These are phyloP conservation scores for Anacardium occidentale DNA, from an alignment of 345 rosid genomes.

Conservation along the genomic window DNA sequence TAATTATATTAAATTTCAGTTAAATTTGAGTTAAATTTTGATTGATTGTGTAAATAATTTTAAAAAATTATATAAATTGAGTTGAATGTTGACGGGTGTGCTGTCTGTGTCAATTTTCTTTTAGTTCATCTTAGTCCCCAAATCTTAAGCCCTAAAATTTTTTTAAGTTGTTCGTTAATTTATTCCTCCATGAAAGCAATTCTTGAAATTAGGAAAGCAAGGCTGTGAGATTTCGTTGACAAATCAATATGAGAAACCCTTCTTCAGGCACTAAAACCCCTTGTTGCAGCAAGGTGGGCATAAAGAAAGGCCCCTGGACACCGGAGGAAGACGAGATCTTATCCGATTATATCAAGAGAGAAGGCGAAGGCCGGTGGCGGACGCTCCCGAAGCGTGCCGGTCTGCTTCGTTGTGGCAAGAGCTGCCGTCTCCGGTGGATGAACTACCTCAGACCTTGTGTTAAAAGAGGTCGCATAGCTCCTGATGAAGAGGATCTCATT, in stretches of 20 bases:
- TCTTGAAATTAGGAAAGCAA: background rate
- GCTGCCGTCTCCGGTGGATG: constrained; percentile 96
- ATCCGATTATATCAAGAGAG: constrained; percentile 53
- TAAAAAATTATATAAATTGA: too few species aligned
- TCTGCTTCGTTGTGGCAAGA: constrained; percentile 79
- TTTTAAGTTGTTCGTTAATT: background rate
- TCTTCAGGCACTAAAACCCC: constrained; percentile 35
- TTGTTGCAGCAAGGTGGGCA: constrained; percentile 67
- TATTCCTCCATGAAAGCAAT: background rate
- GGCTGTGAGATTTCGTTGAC: background rate
- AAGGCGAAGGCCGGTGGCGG: constrained; percentile 87
- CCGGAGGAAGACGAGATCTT: constrained; percentile 76
- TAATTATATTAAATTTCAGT: too few species aligned
- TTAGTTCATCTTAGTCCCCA: background rate
- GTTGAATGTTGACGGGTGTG: too few species aligned
- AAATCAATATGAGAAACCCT: constrained; percentile 29
- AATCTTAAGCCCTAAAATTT: background rate
- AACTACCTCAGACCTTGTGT: constrained; percentile 83
- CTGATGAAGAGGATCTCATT: constrained; percentile 92
- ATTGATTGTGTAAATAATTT: too few species aligned
- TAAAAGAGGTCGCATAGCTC: constrained; percentile 67
- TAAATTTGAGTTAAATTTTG: too few species aligned
- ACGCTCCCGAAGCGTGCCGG: constrained; percentile 82
- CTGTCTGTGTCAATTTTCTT: background rate
- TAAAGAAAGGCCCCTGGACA: constrained; percentile 93